Percentiles rank a stretch among this genome's conserved stretches.
Evolutionary conservation across 345 rosid species (phyloP).

Genomic region (Mallotus nudiflorus): DNA sequence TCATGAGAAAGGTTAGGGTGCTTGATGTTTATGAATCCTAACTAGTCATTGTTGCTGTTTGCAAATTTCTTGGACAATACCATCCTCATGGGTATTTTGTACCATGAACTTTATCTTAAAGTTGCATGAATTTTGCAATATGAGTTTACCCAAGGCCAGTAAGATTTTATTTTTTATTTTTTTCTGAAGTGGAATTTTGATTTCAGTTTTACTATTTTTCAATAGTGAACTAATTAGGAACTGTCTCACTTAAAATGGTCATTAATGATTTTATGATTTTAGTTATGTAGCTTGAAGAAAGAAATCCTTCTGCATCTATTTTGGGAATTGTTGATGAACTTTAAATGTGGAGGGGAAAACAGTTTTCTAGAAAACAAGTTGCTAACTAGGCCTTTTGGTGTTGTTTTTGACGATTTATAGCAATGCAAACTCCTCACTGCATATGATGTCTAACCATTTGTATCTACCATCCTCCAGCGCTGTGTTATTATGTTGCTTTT

Average conservation of each 20-base stretch:
- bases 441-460: background rate
- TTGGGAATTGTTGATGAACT: background rate
- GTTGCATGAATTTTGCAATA: background rate
- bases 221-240: no score
- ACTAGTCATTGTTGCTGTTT: background rate
- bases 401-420: background rate
- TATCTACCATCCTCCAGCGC: background rate
- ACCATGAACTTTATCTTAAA: background rate
- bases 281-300: background rate
- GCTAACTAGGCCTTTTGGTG: background rate
- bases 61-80: background rate
- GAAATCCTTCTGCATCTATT: background rate
- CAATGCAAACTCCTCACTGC: background rate
- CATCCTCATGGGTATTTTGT: background rate
- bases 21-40: background rate
- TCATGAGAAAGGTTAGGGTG: slow-evolving; percentile 78
- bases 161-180: no score
- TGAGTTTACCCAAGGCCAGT: background rate
- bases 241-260: background rate
- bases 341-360: background rate
- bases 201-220: no score
- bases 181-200: no score
- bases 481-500: background rate
- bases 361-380: background rate
- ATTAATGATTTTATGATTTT: background rate